Conservation (phyloP, 179 eudicot species). For the Corrigiola litoralis region DNA sequence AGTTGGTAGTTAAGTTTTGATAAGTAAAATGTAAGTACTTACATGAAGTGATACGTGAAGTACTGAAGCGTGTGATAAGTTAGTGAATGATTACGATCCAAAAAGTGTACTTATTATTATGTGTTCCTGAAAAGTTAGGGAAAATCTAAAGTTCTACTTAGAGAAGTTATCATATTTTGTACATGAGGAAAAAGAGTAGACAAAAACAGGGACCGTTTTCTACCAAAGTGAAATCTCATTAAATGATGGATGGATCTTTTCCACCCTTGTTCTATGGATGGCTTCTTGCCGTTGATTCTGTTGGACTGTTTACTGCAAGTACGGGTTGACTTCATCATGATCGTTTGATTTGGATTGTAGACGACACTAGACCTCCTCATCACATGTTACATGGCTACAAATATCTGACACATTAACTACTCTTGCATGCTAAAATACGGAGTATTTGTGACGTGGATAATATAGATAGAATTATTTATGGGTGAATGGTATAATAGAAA, state of each 20-base stretch:
- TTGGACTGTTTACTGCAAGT: not conserved
- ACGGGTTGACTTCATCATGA: not conserved
- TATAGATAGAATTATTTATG: too few species aligned
- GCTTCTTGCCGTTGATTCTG: not conserved
- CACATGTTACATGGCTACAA: too few species aligned
- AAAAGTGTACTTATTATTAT: constrained; percentile 5
- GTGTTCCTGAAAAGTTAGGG: not conserved
- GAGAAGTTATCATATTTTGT: not conserved
- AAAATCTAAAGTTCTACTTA: not conserved
- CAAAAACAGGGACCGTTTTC: constrained; percentile 16
- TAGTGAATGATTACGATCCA: constrained; percentile 24
- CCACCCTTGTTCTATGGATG: too few species aligned
- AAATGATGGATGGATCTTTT: too few species aligned
- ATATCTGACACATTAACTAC: too few species aligned
- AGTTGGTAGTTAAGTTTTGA: not conserved
- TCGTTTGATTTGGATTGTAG: too few species aligned
- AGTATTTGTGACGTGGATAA: too few species aligned
- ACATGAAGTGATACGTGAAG: constrained; percentile 11
- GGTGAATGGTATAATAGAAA: too few species aligned
- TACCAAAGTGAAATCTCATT: constrained; percentile 9
- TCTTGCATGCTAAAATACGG: too few species aligned
- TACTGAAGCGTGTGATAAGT: not conserved
- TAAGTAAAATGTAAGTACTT: constrained; percentile 12
- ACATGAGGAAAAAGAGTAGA: constrained; percentile 1
- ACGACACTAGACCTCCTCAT: too few species aligned